phyloP scores from a whole-genome alignment of 148 eudicot genomes.

The Spergularia marina region DNA sequence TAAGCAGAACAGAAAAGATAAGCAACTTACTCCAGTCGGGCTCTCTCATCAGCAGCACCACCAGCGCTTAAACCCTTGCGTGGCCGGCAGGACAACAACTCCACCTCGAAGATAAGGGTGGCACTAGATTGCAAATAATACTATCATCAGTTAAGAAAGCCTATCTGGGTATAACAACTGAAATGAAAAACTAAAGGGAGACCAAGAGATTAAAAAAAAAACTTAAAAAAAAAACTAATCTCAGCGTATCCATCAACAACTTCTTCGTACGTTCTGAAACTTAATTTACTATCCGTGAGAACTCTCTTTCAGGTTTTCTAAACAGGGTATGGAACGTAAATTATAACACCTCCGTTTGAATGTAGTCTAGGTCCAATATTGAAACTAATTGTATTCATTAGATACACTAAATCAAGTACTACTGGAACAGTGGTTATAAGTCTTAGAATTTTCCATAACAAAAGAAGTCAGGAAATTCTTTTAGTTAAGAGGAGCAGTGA shows the following conservation, averaged over 20 bases:
- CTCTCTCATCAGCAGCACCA: slow-evolving; percentile 80
- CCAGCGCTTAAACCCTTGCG: slow-evolving; percentile 77
- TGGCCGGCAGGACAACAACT: slow-evolving; percentile 85
- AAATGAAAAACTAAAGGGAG: neutral
- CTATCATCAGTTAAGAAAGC: neutral
- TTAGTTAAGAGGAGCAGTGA: slow-evolving; percentile 14
- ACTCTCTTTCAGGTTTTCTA: neutral
- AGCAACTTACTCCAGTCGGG: slow-evolving; percentile 81
- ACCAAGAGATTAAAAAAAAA: no score
- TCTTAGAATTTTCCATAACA: neutral
- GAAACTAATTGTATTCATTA: neutral
- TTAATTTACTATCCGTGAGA: neutral
- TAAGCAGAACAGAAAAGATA: neutral
- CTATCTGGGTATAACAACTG: neutral
- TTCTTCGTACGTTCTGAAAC: neutral
- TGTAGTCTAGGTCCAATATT: no score
- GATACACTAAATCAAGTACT: neutral
- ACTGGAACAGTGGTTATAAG: neutral
- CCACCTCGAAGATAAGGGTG: slow-evolving; percentile 84
- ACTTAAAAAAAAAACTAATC: no score
- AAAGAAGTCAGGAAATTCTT: neutral
- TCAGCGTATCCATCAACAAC: no score
- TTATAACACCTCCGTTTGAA: neutral
- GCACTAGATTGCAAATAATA: slow-evolving; percentile 46
- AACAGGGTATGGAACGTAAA: neutral